Evolutionary conservation across 2,329 filamentous ascomycete species (phyloP), one percentile per base, ranked within the genome.

Genomic region (Elsinoe perseae): DNA sequence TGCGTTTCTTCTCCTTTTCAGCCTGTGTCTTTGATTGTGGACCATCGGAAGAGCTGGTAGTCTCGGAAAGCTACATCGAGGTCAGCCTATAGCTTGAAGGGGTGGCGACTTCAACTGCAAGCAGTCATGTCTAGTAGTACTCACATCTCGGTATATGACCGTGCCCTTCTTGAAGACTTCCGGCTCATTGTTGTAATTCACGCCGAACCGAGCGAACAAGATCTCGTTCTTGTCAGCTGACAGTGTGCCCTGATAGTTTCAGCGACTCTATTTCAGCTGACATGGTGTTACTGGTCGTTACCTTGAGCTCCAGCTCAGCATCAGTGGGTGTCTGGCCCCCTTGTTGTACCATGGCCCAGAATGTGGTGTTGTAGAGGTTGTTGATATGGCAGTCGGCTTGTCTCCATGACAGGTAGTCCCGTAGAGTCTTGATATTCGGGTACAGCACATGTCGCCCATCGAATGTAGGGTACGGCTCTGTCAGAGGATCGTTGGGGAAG

Each of bases 331-430:
- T 84, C 75, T 93, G 80, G 0, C 85, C 87, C 1, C 88, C 91
- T 48, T 82, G 75, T 61, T 89, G 82, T 20, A 97, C 86, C 64
- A 98, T 76, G 0, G 85, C 78, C 93, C 93, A 98, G 70, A 97
- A 97, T 0, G 89, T 89, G 0, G 93, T 98, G 69, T 98, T 98
- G 72, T 96, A 98, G 3, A 98, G 80, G 66, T 98, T 98, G 71
- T 98, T 98, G 64, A 98, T 95, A 69, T 98, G 93, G 62, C 93
- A 97, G 70, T 98, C 93, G 42, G 88, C 93, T 71, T 98, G 93
- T 64, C 93, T 81, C 93, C 93, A 98, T 68, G 87, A 91, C 78
- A 98, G 83, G 70, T 98, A 98, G 73, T 98, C 93, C 23, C 91
- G 80, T 62, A 98, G 72, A 69, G 95, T 95, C 64, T 80, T 78